Evolutionary conservation across 2,329 filamentous ascomycete species (phyloP).

Genomic region (Ascochyta viciae-villosae): DNA sequence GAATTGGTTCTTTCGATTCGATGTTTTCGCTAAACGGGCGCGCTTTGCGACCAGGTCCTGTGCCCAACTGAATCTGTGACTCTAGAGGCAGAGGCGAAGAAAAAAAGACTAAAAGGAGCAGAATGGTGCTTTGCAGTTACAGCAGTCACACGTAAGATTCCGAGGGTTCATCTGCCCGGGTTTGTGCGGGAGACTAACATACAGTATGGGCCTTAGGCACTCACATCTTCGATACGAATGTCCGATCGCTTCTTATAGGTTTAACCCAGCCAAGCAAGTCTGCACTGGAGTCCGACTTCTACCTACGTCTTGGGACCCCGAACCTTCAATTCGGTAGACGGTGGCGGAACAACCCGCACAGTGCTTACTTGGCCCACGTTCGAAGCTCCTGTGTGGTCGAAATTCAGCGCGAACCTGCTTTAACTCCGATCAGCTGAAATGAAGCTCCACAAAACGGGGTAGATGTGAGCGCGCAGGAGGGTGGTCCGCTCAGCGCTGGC

Average conservation of each 20-base stretch:
- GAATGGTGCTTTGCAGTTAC: neutral
- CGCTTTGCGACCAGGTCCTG: constrained; percentile 9
- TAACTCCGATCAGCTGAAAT: constrained; percentile 4
- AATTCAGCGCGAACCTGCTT: neutral
- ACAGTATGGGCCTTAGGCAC: constrained; percentile 5
- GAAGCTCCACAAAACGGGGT: constrained; percentile 5
- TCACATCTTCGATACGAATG: constrained; percentile 4
- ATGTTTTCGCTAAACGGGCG: neutral
- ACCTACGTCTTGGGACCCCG: neutral
- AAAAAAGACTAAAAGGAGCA: neutral
- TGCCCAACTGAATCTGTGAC: neutral
- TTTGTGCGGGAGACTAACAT: constrained; percentile 12
- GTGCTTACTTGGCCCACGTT: constrained; percentile 2
- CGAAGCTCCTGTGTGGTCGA: constrained; percentile 6
- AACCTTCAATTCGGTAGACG: neutral
- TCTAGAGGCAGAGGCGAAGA: neutral
- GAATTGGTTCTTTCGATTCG: neutral
- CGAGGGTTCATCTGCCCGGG: neutral
- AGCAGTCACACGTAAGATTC: constrained; percentile 1
- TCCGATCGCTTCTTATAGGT: constrained; percentile 4
- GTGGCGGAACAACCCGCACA: neutral
- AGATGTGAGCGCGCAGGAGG: constrained; percentile 7
- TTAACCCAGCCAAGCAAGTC: neutral
- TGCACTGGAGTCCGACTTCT: neutral
- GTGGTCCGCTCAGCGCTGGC: constrained; percentile 9